Percentiles rank a stretch among this genome's conserved stretches.
These are phyloP conservation scores for Fistulinella cinereoalba DNA, from an alignment of 1,284 basidiomycete species.

Conservation along the genomic window DNA sequence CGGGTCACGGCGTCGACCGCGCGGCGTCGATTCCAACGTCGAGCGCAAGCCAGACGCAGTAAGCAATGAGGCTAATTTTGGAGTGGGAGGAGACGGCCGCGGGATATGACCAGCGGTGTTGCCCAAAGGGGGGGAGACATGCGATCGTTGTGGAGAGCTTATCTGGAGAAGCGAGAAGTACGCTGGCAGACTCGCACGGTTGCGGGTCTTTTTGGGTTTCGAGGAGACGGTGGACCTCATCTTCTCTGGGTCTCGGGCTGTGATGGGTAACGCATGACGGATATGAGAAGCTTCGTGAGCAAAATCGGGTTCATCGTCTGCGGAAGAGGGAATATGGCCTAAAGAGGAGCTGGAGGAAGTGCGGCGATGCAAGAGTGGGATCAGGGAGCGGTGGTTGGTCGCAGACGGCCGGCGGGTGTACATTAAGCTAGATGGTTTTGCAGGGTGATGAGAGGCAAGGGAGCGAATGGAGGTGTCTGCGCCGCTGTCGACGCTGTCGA, in stretches of 20 bases:
- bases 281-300: slow-evolving; percentile 32
- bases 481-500: slow-evolving; percentile 21
- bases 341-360: slow-evolving; percentile 44
- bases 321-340: slow-evolving; percentile 38
- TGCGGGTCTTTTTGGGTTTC: slow-evolving; percentile 53
- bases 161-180: slow-evolving; percentile 72
- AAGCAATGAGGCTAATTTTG: slow-evolving; percentile 42
- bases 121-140: slow-evolving; percentile 44
- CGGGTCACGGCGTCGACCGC: slow-evolving; percentile 47
- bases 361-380: slow-evolving; percentile 55
- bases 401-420: slow-evolving; percentile 69
- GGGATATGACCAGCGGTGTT: slow-evolving; percentile 40
- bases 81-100: slow-evolving; percentile 56
- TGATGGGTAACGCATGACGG: slow-evolving; percentile 20
- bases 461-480: slow-evolving; percentile 36
- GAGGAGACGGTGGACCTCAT: slow-evolving; percentile 38
- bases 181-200: slow-evolving; percentile 70
- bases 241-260: slow-evolving; percentile 32
- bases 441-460: slow-evolving; percentile 34
- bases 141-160: slow-evolving; percentile 43
- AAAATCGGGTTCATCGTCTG: slow-evolving; percentile 43
- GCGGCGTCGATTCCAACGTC: slow-evolving; percentile 40
- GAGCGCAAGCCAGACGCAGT: slow-evolving; percentile 31
- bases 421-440: slow-evolving; percentile 42
- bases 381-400: slow-evolving; percentile 63